These are phyloP conservation scores for Evansstolkia leycettana DNA, from an alignment of 495 filamentous ascomycete genomes.

Conservation along the genomic window DNA sequence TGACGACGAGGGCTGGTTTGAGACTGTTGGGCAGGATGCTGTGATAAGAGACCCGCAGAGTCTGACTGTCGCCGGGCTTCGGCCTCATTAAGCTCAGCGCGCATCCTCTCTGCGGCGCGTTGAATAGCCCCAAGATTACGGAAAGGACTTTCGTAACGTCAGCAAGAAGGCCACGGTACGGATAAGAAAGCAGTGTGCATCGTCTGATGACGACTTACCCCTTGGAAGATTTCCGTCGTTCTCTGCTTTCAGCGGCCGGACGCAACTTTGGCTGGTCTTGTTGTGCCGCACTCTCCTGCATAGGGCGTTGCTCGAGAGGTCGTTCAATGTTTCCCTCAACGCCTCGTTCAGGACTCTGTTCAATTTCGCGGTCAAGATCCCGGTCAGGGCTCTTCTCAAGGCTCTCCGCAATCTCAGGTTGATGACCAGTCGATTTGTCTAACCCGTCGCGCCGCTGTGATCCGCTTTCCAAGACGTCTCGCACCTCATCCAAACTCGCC, in stretches of 20 bases:
- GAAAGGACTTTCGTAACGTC: constrained; percentile 4
- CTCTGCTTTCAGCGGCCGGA: neutral
- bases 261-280: too few relatives aligned
- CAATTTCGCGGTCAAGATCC: too few relatives aligned
- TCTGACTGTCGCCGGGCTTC: constrained; percentile 9
- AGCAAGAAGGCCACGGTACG: too few relatives aligned
- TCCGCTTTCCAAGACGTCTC: constrained; percentile 6
- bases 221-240: constrained; percentile 6
- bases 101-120: constrained; percentile 6
- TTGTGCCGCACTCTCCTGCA: too few relatives aligned
- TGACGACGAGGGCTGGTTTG: constrained; percentile 1
- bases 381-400: too few relatives aligned
- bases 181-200: constrained; percentile 5
- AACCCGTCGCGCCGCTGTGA: too few relatives aligned
- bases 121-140: constrained; percentile 5
- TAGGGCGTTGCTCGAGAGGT: neutral
- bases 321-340: neutral
- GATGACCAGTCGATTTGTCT: too few relatives aligned
- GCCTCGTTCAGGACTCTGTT: neutral
- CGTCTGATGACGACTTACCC: constrained; percentile 2
- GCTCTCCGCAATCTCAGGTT: too few relatives aligned
- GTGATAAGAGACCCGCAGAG: neutral
- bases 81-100: neutral
- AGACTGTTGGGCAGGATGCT: neutral
- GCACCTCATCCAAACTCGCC: constrained; percentile 11